These are phyloP conservation scores for Pleurotus djamor DNA, from an alignment of 768 basidiomycete species.

Conservation along the genomic window DNA sequence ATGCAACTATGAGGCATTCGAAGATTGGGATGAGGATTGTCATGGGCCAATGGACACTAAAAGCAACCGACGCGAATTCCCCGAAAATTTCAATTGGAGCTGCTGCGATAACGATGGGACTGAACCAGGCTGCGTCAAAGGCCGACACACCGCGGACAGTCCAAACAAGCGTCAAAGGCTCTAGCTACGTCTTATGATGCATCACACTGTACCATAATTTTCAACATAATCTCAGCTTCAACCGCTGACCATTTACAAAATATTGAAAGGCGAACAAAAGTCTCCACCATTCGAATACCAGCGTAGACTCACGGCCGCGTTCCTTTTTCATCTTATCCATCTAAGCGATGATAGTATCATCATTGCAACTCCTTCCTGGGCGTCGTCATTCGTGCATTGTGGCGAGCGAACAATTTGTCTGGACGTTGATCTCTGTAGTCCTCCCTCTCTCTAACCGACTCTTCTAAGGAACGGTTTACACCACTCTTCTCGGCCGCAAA, in stretches of 20 bases:
- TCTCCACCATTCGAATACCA: too few relatives aligned
- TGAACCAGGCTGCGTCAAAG: conserved; percentile 35
- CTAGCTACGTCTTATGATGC: background rate
- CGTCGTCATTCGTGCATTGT: too few relatives aligned
- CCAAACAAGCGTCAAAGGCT: conserved; percentile 2
- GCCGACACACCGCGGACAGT: conserved; percentile 24
- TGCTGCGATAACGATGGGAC: conserved; percentile 43
- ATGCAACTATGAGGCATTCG: conserved; percentile 35
- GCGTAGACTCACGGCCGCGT: too few relatives aligned
- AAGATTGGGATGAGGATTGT: conserved; percentile 44
- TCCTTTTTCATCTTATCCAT: too few relatives aligned
- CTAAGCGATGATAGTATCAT: too few relatives aligned
- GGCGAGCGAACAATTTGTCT: too few relatives aligned
- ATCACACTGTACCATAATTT: background rate
- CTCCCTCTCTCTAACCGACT: too few relatives aligned
- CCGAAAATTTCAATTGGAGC: conserved; percentile 48
- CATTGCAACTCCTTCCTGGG: too few relatives aligned
- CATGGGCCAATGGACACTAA: conserved; percentile 46
- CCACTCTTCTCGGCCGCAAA: too few relatives aligned
- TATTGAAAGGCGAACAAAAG: too few relatives aligned
- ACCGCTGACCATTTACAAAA: background rate
- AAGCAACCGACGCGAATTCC: conserved; percentile 34
- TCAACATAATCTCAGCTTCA: background rate
- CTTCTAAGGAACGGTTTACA: too few relatives aligned
- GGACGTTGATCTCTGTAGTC: too few relatives aligned